Evolutionary conservation across 805 yeast species (phyloP), one percentile per base, ranked within the genome.

Genomic region (Saturnispora gosingensis): DNA sequence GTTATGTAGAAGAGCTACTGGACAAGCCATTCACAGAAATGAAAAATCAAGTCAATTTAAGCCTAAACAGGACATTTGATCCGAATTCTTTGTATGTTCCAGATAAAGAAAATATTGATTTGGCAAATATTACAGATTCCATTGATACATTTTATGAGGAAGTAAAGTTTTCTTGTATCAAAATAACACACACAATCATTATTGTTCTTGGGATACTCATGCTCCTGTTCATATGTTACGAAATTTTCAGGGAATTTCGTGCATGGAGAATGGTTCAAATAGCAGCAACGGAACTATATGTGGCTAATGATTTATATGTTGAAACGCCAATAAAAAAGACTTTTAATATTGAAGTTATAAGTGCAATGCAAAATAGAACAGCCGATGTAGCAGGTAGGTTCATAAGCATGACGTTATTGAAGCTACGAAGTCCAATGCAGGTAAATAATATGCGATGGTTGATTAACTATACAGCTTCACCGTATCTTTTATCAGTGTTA

Each of bases 21-120:
- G 67, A 75, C 3, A 60, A 58, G 2, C 97, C 97, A 0, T 86
- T 88, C 59, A 72, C 73, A 0, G 53, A 61, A 11, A 64, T 85
- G 2, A 70, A 74, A 42, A 55, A 61, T 1, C 68, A 72, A 47
- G 61, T 84, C 1, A 52, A 45, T n/a, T 24, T 32, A 2, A 52
- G 54, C n/a, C 20, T 58, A n/a, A 56, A 58, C 47, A 48, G 49
- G 18, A 57, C 59, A 3, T 58, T 59, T 48, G 48, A 53, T 43
- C 57, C 64, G 3, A 59, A 57, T 49, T 57, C 55, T 9, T 48
- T 79, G 38, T 65, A 64, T 46, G 77, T 75, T 6, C 82, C 83
- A 4, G 61, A 66, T 1, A 51, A 64, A 24, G 58, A 60, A 7
- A 56, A 57, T 2, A 35, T 68, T 1, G 60, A 67, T 0, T 67